A percentile compares a stretch with the other conserved stretches of the same genome.
Conservation (phyloP, 208 protist species). For the Acanthamoeba comandoni region DNA sequence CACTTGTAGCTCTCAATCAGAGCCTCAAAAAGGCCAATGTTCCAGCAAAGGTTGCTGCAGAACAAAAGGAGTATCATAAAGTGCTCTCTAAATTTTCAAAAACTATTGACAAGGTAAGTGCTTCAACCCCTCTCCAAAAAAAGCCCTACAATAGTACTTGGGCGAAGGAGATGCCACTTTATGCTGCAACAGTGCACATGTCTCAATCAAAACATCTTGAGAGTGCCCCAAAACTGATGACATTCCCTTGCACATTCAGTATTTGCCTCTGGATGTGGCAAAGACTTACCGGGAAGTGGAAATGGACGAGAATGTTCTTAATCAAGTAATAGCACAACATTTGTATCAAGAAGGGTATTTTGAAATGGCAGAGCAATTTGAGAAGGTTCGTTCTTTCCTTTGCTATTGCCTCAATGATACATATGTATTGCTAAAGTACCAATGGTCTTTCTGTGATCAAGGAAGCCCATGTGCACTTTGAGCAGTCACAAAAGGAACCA, state of each 20-base stretch:
- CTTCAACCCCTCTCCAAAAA: not conserved
- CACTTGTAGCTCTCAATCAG: constrained; percentile 57
- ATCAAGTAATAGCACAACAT: constrained; percentile 16
- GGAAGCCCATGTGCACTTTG: not conserved
- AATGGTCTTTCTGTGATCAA: too few species aligned
- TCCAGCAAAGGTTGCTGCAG: constrained; percentile 22
- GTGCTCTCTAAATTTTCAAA: constrained; percentile 66
- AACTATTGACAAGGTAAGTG: constrained; percentile 47
- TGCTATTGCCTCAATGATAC: too few species aligned
- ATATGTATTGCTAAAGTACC: too few species aligned
- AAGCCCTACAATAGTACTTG: too few species aligned
- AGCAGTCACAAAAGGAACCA: not conserved
- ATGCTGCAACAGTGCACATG: too few species aligned
- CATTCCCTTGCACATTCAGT: too few species aligned
- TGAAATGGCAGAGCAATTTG: constrained; percentile 27
- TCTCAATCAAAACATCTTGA: too few species aligned
- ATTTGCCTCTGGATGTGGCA: constrained; percentile 57
- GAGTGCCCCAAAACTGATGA: too few species aligned
- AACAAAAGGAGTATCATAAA: constrained; percentile 62
- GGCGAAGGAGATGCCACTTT: too few species aligned
- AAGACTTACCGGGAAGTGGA: constrained; percentile 55
- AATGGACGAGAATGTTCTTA: constrained; percentile 58
- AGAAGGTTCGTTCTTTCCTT: too few species aligned
- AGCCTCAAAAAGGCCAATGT: constrained; percentile 29
- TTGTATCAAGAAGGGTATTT: constrained; percentile 37